Evolutionary conservation across 176 grass and related monocot species (phyloP).

Genomic region (Avena insularis): DNA sequence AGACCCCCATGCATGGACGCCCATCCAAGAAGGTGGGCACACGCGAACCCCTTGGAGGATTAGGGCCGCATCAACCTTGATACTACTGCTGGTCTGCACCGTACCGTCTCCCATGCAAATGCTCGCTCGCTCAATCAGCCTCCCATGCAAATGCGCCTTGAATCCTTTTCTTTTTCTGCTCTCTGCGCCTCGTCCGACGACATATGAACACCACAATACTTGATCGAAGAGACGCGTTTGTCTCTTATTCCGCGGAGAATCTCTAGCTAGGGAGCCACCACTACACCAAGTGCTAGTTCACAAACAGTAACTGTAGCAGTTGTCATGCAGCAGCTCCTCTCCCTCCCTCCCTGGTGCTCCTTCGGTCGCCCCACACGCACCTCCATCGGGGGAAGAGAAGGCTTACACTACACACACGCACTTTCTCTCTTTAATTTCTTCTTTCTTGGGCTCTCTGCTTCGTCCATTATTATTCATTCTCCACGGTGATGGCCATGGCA

Average conservation of each 20-base stretch:
- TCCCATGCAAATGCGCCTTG: neutral
- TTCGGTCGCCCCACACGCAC: too few relatives aligned
- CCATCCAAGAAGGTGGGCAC: neutral
- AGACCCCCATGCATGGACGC: neutral
- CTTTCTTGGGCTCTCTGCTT: neutral
- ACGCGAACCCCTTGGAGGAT: neutral
- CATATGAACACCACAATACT: neutral
- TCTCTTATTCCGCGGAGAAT: constrained; percentile 14
- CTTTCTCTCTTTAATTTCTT: neutral
- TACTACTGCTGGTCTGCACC: neutral
- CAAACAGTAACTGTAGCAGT: neutral
- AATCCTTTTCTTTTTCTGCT: neutral
- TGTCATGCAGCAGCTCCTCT: neutral
- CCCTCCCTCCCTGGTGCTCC: neutral
- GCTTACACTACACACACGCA: neutral
- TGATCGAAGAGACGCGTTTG: neutral
- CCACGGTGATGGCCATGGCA: neutral
- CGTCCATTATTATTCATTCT: neutral
- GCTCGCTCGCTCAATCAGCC: too few relatives aligned
- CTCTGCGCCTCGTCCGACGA: neutral
- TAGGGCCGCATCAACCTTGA: neutral
- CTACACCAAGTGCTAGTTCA: too few relatives aligned
- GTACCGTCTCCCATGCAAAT: neutral
- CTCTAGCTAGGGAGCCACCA: neutral
- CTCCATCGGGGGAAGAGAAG: too few relatives aligned